A percentile compares a stretch with the other conserved stretches of the same genome.
Conservation (phyloP, 306 rosid genomes). For the Prunus fruticosa region DNA sequence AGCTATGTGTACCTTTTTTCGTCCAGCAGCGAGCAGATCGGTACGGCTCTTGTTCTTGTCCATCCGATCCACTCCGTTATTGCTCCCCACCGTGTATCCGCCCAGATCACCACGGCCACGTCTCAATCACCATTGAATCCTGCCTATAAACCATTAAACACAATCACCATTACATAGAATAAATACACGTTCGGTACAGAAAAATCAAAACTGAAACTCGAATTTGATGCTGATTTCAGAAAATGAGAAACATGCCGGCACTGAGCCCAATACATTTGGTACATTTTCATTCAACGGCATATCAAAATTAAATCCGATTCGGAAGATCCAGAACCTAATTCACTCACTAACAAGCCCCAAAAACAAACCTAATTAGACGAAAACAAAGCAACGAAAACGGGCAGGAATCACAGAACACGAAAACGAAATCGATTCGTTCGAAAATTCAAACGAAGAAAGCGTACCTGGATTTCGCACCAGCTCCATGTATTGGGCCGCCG, state of each 20-base stretch:
- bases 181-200: neutral
- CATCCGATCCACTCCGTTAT: constrained; percentile 72
- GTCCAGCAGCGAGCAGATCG: constrained; percentile 94
- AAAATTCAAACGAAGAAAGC: neutral
- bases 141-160: constrained; percentile 30
- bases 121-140: constrained; percentile 36
- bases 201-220: neutral
- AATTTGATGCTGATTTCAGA: neutral
- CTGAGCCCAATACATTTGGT: neutral
- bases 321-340: constrained; percentile 1
- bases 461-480: constrained; percentile 40
- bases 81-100: constrained; percentile 38
- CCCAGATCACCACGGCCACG: constrained; percentile 29
- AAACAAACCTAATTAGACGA: neutral
- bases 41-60: constrained; percentile 84
- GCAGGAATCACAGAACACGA: neutral
- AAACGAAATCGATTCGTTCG: neutral
- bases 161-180: constrained; percentile 4
- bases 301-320: constrained; percentile 7
- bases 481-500: constrained; percentile 23
- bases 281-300: neutral
- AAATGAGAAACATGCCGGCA: neutral
- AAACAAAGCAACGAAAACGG: neutral
- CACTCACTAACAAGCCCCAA: neutral
- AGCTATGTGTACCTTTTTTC: constrained; percentile 51